Conservation (phyloP, 164 flowering plant genomes). For the Pachysandra terminalis region DNA sequence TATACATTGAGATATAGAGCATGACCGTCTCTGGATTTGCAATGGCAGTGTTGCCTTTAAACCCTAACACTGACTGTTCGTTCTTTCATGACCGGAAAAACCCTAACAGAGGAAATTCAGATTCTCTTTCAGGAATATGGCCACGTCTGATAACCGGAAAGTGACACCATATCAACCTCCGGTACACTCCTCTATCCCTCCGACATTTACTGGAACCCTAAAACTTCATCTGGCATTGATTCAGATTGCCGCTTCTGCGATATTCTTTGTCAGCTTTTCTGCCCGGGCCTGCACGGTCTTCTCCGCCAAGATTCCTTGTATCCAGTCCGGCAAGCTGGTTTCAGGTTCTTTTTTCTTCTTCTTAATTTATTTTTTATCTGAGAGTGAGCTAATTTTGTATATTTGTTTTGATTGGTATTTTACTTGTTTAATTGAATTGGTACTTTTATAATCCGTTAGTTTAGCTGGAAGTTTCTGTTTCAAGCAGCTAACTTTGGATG, state of each 20-base stretch:
- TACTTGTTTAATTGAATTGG: neutral
- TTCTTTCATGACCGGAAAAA: too few relatives aligned
- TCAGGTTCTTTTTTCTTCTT: neutral
- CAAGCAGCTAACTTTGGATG: neutral
- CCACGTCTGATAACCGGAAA: neutral
- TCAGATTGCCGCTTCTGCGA: conserved; percentile 22
- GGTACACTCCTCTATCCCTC: neutral
- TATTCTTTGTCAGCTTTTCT: conserved; percentile 22
- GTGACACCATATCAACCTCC: neutral
- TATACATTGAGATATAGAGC: too few relatives aligned
- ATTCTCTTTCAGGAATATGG: neutral
- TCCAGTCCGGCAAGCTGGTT: neutral
- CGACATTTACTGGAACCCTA: neutral
- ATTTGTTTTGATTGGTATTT: neutral
- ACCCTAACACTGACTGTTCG: too few relatives aligned
- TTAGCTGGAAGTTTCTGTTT: neutral
- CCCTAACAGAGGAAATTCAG: neutral
- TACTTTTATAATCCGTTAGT: neutral
- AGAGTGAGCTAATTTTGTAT: neutral
- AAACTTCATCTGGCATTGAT: conserved; percentile 12
- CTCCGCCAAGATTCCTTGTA: conserved; percentile 2
- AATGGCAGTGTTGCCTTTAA: too few relatives aligned
- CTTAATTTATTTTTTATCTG: neutral
- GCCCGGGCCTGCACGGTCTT: conserved; percentile 13
- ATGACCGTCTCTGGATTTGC: too few relatives aligned